Conservation (phyloP, 768 basidiomycete species). For the Xerocomellus intermedius region DNA sequence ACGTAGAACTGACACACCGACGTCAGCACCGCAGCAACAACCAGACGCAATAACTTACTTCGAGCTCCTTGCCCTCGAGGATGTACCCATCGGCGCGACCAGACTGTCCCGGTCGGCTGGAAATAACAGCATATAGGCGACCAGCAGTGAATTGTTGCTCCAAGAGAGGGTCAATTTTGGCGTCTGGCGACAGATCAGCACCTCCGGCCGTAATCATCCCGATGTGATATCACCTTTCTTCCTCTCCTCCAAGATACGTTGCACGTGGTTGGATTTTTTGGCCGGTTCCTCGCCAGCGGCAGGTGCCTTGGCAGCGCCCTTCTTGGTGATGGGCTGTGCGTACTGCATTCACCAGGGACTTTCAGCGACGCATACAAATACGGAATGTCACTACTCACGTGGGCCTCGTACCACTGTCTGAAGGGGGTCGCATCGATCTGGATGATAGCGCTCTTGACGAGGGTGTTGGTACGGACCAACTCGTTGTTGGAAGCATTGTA, state of each 20-base stretch:
- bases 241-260: constrained; percentile 82
- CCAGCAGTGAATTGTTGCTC: constrained; percentile 91
- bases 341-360: constrained; percentile 53
- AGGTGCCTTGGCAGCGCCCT: constrained; percentile 58
- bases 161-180: constrained; percentile 88
- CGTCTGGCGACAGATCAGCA: constrained; percentile 48
- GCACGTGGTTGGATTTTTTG: constrained; percentile 89
- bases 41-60: constrained; percentile 50
- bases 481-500: constrained; percentile 99
- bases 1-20: constrained; percentile 74
- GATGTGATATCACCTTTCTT: constrained; percentile 69
- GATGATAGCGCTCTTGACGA: constrained; percentile 95
- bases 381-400: constrained; percentile 56
- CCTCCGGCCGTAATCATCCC: not conserved
- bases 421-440: constrained; percentile 98
- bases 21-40: constrained; percentile 19
- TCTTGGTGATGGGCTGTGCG: constrained; percentile 92
- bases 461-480: constrained; percentile 98
- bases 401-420: constrained; percentile 99
- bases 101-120: constrained; percentile 94
- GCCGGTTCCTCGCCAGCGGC: constrained; percentile 52
- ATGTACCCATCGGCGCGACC: constrained; percentile 97
- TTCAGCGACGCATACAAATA: constrained; percentile 1
- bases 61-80: constrained; percentile 97
- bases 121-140: constrained; percentile 90